These are phyloP conservation scores for Simmondsia chinensis DNA, from an alignment of 148 eudicot genomes.

Conservation along the genomic window DNA sequence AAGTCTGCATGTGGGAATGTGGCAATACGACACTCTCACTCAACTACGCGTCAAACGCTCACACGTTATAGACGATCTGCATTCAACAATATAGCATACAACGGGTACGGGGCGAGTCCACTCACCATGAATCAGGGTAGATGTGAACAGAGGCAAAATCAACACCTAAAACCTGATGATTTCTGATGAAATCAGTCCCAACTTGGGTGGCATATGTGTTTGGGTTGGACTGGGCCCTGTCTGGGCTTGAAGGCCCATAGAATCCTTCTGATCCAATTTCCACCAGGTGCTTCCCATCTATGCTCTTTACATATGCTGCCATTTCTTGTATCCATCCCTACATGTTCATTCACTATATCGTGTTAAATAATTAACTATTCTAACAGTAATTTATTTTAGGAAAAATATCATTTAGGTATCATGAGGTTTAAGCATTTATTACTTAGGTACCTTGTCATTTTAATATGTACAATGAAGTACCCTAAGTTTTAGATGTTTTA, in stretches of 20 bases:
- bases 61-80: not conserved
- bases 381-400: no score
- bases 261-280: constrained; percentile 82
- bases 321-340: constrained; percentile 90
- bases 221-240: constrained; percentile 50
- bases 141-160: constrained; percentile 89
- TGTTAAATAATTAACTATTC: no score
- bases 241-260: constrained; percentile 72
- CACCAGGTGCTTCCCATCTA: constrained; percentile 72
- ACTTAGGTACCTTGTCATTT: no score
- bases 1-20: not conserved
- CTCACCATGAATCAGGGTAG: constrained; percentile 79
- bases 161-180: constrained; percentile 71
- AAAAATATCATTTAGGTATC: no score
- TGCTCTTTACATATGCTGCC: constrained; percentile 69
- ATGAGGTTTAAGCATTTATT: no score
- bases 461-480: no score
- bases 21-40: no score
- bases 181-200: constrained; percentile 80
- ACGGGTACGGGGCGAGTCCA: not conserved
- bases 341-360: no score
- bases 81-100: not conserved
- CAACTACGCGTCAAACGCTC: no score
- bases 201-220: constrained; percentile 52
- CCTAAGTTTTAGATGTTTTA: no score